Conservation (phyloP, 768 basidiomycete genomes). For the Calocera cornea region DNA sequence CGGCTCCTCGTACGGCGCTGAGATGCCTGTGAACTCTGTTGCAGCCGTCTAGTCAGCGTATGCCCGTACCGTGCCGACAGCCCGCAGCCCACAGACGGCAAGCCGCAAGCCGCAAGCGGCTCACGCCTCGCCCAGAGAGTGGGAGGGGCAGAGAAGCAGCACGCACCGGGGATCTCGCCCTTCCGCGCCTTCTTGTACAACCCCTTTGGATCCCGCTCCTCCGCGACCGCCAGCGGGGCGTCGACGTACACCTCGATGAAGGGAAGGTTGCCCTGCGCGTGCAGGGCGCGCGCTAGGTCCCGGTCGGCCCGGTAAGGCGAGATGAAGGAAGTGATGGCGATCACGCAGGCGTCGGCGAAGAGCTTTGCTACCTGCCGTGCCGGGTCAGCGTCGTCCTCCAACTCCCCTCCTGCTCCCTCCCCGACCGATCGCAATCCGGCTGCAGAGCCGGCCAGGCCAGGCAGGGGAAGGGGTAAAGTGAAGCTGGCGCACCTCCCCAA, state of each 20-base stretch:
- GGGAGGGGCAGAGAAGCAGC: background rate
- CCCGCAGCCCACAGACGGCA: no score
- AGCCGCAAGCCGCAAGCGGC: no score
- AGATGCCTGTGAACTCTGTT: slow-evolving; percentile 93
- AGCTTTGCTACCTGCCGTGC: slow-evolving; percentile 73
- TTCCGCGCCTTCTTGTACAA: slow-evolving; percentile 92
- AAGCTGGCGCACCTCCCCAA: slow-evolving; percentile 95
- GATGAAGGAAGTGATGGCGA: slow-evolving; percentile 92
- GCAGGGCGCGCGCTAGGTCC: slow-evolving; percentile 64
- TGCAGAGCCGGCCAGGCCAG: no score
- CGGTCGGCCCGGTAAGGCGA: slow-evolving; percentile 93
- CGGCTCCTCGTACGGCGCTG: slow-evolving; percentile 91
- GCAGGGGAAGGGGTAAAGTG: no score
- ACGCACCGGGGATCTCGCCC: slow-evolving; percentile 83
- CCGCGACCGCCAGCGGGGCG: slow-evolving; percentile 76
- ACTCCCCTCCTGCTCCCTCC: no score
- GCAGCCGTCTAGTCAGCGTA: background rate
- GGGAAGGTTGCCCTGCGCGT: slow-evolving; percentile 53
- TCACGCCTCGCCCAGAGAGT: no score
- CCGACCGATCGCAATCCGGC: no score
- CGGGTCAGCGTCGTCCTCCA: background rate
- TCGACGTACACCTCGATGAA: slow-evolving; percentile 95
- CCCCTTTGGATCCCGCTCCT: slow-evolving; percentile 91
- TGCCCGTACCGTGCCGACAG: background rate
- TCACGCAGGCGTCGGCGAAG: slow-evolving; percentile 75